Evolutionary conservation across 2,329 filamentous ascomycete species (phyloP).

Genomic region (Pseudocercospora fijiensis): DNA sequence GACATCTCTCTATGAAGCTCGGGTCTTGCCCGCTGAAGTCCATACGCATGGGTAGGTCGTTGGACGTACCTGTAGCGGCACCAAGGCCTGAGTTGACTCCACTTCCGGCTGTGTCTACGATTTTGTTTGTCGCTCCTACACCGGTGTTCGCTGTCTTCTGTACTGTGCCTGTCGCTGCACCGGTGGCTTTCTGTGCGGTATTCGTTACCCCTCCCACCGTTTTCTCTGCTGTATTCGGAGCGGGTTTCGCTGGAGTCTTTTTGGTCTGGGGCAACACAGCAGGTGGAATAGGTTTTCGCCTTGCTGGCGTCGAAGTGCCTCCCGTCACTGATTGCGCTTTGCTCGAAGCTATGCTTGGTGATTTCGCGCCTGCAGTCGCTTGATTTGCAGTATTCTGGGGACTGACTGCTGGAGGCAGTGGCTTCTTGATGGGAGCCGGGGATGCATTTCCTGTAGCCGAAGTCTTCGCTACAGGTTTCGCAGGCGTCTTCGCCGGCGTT

Average conservation of each 20-base stretch:
- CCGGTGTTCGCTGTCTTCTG: constrained; percentile 33
- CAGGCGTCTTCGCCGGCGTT: constrained; percentile 20
- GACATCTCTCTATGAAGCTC: constrained; percentile 24
- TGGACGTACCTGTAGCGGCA: constrained; percentile 35
- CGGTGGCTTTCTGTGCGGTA: constrained; percentile 28
- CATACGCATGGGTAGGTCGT: constrained; percentile 22
- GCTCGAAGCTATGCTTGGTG: constrained; percentile 11
- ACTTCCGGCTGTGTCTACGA: constrained; percentile 25
- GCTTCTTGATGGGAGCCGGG: constrained; percentile 24
- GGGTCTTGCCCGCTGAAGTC: constrained; percentile 25
- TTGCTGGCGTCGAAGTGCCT: constrained; percentile 16
- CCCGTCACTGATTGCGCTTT: constrained; percentile 12
- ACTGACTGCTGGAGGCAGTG: constrained; percentile 15
- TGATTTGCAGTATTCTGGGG: constrained; percentile 24
- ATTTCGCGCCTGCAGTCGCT: constrained; percentile 21
- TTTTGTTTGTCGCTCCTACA: constrained; percentile 32
- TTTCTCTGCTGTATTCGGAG: constrained; percentile 14
- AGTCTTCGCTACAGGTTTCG: constrained; percentile 13
- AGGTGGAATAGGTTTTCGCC: constrained; percentile 26
- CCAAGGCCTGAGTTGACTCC: constrained; percentile 31
- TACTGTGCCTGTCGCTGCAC: constrained; percentile 28
- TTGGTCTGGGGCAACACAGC: constrained; percentile 15
- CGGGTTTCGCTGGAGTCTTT: not conserved
- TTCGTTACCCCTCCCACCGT: constrained; percentile 12
- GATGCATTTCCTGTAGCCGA: constrained; percentile 13